Percentiles rank a stretch among this genome's conserved stretches.
Evolutionary conservation across 257 asterid genomes (phyloP).

Genomic region (Rubia yunnanensis): DNA sequence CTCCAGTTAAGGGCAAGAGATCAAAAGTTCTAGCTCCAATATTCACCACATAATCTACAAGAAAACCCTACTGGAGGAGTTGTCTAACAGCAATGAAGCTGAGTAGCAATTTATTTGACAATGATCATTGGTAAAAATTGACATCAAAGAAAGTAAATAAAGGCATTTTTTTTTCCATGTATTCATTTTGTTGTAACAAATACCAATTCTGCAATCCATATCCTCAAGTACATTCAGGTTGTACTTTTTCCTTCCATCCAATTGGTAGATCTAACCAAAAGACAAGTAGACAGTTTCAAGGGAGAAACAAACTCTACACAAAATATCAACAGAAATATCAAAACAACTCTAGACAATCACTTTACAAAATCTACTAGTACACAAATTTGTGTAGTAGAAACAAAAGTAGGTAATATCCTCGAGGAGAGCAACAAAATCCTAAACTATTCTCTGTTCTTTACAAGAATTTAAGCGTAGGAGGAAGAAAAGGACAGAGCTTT

Average conservation of each 20-base stretch:
- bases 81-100: neutral
- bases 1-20: slow-evolving; percentile 53
- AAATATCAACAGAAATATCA: neutral
- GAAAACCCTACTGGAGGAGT: neutral
- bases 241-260: too few species aligned
- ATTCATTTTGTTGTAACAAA: neutral
- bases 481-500: neutral
- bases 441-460: slow-evolving; percentile 9
- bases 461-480: slow-evolving; percentile 4
- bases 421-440: neutral
- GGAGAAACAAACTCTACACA: neutral
- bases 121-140: neutral
- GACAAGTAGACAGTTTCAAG: neutral
- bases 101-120: neutral
- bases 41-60: slow-evolving; percentile 49
- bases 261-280: neutral
- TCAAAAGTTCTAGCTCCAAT: slow-evolving; percentile 52
- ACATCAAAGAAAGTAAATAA: neutral
- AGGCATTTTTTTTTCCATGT: neutral
- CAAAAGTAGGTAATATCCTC: slow-evolving; percentile 3
- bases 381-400: neutral
- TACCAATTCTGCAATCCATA: neutral
- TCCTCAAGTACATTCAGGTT: neutral
- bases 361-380: neutral
- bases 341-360: neutral